Percentiles rank a stretch among this genome's conserved stretches.
phyloP scores from a whole-genome alignment of 441 rosid species.

The Corymbia citriodora region DNA sequence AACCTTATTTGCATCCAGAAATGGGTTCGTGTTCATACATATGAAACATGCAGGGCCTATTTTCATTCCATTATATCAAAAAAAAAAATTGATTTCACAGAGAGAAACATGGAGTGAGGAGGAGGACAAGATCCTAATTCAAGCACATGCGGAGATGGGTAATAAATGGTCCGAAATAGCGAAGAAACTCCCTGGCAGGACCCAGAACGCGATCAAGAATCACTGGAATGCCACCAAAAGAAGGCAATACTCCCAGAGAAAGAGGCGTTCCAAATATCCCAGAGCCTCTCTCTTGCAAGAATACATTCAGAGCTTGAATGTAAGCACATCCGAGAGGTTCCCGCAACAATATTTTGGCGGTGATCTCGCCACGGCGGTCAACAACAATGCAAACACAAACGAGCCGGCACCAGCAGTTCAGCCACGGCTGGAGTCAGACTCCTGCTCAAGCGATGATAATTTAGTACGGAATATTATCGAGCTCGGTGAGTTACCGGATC shows the following conservation, averaged over 20 bases:
- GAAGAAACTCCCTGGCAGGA: constrained; percentile 4
- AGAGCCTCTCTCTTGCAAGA: background rate
- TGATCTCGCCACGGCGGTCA: background rate
- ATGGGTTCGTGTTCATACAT: background rate
- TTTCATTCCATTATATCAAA: background rate
- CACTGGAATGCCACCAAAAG: constrained; percentile 16
- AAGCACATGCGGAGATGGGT: background rate
- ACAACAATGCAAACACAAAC: background rate
- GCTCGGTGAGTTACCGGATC: constrained; percentile 30
- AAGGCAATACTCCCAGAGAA: constrained; percentile 1
- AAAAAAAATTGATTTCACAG: background rate
- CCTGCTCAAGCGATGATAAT: constrained; percentile 3
- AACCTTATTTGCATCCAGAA: background rate
- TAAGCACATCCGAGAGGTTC: constrained; percentile 9
- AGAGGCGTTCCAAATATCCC: background rate
- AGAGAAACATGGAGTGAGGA: constrained; percentile 9
- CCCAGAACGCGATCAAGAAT: constrained; percentile 13
- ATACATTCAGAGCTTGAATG: constrained; percentile 54
- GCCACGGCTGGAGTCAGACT: background rate
- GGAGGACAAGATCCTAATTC: constrained; percentile 1
- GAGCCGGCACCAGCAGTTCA: background rate
- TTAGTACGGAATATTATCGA: constrained; percentile 28
- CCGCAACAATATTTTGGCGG: background rate
- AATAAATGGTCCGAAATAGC: constrained; percentile 13
- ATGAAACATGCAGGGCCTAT: background rate